Evolutionary conservation across 2,329 filamentous ascomycete genomes (phyloP).

Genomic region (Diaporthe vaccinii): DNA sequence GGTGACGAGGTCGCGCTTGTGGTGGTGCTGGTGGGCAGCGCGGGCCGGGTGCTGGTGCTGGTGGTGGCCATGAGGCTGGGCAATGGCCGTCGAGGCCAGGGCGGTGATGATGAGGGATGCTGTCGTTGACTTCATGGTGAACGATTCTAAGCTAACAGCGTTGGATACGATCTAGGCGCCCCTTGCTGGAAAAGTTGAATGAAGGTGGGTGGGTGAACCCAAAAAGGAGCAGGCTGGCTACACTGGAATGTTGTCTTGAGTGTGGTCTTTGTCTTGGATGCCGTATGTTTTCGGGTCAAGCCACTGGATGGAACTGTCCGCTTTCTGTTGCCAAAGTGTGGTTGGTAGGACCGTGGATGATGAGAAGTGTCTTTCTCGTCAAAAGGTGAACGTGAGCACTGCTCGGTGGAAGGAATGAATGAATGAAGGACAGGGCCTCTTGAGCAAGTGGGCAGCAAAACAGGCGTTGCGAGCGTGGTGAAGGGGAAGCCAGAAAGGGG

Average conservation of each 20-base stretch:
- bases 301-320: conserved; percentile 13
- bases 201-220: conserved; percentile 36
- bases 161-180: conserved; percentile 8
- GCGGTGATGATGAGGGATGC: conserved; percentile 54
- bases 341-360: conserved; percentile 32
- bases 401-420: conserved; percentile 41
- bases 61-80: conserved; percentile 63
- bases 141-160: conserved; percentile 35
- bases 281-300: conserved; percentile 29
- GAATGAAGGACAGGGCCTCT: conserved; percentile 31
- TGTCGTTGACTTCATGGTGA: conserved; percentile 59
- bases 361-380: conserved; percentile 27
- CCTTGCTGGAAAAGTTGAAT: conserved; percentile 33
- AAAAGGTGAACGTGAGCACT: conserved; percentile 40
- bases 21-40: conserved; percentile 52
- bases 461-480: conserved; percentile 29
- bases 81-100: conserved; percentile 60
- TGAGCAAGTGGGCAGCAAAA: conserved; percentile 30
- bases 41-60: conserved; percentile 49
- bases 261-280: conserved; percentile 29
- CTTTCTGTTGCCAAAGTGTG: conserved; percentile 28
- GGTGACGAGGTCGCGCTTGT: conserved; percentile 61
- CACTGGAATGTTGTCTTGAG: conserved; percentile 31
- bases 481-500: not conserved
- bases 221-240: conserved; percentile 31